Evolutionary conservation across 495 filamentous ascomycete genomes (phyloP), one percentile per base, ranked within the genome.

Genomic region (Penicillium canariense): DNA sequence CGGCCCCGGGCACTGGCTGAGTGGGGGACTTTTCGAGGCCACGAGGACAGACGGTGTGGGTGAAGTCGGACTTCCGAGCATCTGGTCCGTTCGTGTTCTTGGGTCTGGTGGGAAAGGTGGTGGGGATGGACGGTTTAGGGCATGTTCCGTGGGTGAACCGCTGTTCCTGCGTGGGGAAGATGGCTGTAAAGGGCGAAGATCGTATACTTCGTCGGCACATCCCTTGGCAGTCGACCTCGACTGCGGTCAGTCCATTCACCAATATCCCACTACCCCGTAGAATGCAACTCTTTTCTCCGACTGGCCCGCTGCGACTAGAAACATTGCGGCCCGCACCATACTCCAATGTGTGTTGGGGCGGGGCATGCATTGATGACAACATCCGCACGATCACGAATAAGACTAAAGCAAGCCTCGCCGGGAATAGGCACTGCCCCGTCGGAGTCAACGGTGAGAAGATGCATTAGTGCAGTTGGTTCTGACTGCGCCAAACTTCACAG

Each of bases 81-180:
- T 46, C n/a, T 45, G 23, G 20, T 30, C 28, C 15, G 23, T 17
- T 27, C 5, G 0, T 30, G 11, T 20, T 46, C 15, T 14, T 17
- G 14, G 26, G 43, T 15, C 5, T 30, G 15, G 25, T 28, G 14
- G 10, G 43, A 9, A 26, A 30, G 3, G n/a, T 25, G 43, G 43
- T 30, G 43, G 38, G 17, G 15, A 23, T 20, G 25, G 2, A 46
- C 26, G 3, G 20, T 27, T 46, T 30, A 17, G 26, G 26, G 25
- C 25, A 46, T 30, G n/a, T 46, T 50, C 48, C 48, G 25, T 50
- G 48, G 18, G 10, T 5, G 20, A 38, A 23, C 48, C 48, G 18
- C 11, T 48, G 30, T 39, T 39, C 12, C 14, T 50, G 20, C 31
- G 47, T 49, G 42, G 42, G 15, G 42, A 44, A 17, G 43, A 17